These are phyloP conservation scores for Mycena capillaripes DNA, from an alignment of 768 basidiomycete genomes.

Conservation along the genomic window DNA sequence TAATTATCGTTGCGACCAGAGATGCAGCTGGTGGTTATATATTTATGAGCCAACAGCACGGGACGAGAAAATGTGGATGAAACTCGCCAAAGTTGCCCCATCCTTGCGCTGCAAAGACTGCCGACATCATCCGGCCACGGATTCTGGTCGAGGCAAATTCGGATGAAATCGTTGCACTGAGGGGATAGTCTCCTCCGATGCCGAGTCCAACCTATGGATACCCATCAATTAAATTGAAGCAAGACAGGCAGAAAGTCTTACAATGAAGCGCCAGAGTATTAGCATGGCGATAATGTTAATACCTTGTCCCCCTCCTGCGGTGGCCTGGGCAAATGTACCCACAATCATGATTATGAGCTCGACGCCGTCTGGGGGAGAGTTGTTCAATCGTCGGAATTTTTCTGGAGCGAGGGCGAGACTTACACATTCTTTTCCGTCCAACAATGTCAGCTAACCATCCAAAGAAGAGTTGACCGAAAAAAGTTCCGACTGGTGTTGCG, in stretches of 20 bases:
- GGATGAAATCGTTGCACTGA: slow-evolving; percentile 88
- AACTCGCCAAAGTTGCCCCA: slow-evolving; percentile 85
- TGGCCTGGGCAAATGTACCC: slow-evolving; percentile 83
- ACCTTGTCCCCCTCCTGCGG: slow-evolving; percentile 76
- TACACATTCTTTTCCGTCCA: slow-evolving; percentile 89
- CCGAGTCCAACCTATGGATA: slow-evolving; percentile 80
- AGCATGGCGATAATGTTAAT: slow-evolving; percentile 82
- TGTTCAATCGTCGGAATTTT: too few species aligned
- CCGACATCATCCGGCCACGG: slow-evolving; percentile 90
- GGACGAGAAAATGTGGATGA: not conserved
- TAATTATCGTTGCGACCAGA: slow-evolving; percentile 54
- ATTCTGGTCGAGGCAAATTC: slow-evolving; percentile 86
- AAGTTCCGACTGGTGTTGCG: too few species aligned
- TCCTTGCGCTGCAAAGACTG: slow-evolving; percentile 88
- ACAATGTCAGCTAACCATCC: slow-evolving; percentile 81
- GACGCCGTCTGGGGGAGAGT: too few species aligned
- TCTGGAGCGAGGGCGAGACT: too few species aligned
- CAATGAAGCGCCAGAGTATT: slow-evolving; percentile 87
- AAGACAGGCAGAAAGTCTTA: slow-evolving; percentile 38
- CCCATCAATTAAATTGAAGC: not conserved
- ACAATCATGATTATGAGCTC: slow-evolving; percentile 89
- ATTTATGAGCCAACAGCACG: not conserved
- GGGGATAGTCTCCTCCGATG: slow-evolving; percentile 91
- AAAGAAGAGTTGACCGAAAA: too few species aligned
- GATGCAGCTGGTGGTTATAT: slow-evolving; percentile 65